A percentile compares a stretch with the other conserved stretches of the same genome.
Conservation (phyloP, 2,329 filamentous ascomycete species). For the Trichoderma arundinaceum region DNA sequence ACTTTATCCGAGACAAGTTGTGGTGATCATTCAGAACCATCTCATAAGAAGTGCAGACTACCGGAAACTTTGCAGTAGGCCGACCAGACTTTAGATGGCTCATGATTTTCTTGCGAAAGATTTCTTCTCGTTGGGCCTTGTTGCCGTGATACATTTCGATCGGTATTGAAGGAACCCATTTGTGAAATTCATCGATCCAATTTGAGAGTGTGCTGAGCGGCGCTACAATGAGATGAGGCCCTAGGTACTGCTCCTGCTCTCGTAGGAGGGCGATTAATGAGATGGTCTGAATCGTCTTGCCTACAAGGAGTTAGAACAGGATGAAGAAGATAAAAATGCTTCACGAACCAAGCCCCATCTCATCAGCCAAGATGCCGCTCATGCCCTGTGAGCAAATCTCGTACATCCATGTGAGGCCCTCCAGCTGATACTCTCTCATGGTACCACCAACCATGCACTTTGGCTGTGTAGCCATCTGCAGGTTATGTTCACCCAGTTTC, state of each 20-base stretch:
- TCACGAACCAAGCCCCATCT: constrained; percentile 78
- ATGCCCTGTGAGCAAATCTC: constrained; percentile 80
- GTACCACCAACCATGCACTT: constrained; percentile 82
- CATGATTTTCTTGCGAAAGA: constrained; percentile 76
- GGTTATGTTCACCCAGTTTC: constrained; percentile 65
- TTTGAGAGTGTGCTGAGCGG: constrained; percentile 92
- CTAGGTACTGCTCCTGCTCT: constrained; percentile 81
- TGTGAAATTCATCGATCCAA: constrained; percentile 92
- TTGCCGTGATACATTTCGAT: constrained; percentile 90
- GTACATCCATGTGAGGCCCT: constrained; percentile 95
- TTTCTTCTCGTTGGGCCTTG: constrained; percentile 74
- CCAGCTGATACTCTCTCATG: constrained; percentile 93
- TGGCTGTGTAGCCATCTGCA: constrained; percentile 85
- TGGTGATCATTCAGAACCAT: constrained; percentile 92
- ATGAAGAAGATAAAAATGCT: not conserved
- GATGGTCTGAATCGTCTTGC: constrained; percentile 92
- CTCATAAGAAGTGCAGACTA: constrained; percentile 94
- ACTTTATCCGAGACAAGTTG: constrained; percentile 80
- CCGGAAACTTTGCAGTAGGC: constrained; percentile 73
- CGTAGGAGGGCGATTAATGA: constrained; percentile 84
- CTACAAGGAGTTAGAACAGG: constrained; percentile 46
- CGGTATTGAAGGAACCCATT: constrained; percentile 88
- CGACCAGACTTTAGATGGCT: constrained; percentile 67
- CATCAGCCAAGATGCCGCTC: constrained; percentile 89
- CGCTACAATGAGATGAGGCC: constrained; percentile 88